Evolutionary conservation across 495 filamentous ascomycete genomes (phyloP), one percentile per base, ranked within the genome.

Genomic region (Aspergillus egyptiacus): DNA sequence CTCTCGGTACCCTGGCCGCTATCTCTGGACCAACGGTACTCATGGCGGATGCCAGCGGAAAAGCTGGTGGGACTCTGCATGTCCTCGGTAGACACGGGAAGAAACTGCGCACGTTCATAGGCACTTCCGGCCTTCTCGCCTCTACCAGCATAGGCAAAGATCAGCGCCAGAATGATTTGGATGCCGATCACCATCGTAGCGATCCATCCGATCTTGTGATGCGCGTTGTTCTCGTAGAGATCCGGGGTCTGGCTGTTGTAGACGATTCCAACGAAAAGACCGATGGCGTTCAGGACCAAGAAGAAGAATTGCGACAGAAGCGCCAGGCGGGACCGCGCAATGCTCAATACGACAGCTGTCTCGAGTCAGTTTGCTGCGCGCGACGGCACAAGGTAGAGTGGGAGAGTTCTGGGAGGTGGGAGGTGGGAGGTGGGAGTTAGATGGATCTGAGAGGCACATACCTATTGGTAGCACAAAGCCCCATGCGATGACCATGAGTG

Each of bases 191-290:
- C 72, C 72, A 79, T 86, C 9, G 86, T 91, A 24, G 85, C 74
- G 31, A 87, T 71, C 93, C 93, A 97, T 25, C 93, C 93, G 39
- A 93, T 75, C 65, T 85, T 90, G 67, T 89, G 83, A 62, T 97
- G 94, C 5, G 85, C 79, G 60, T 96, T 95, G 60, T 87, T 85
- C 41, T 82, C 78, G 61, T 96, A 97, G 1, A 98, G 69, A 62
- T 96, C 88, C 2, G 90, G 90, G 0, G 89, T 96, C 38, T 78
- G 81, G 54, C 74, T 74, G 62, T 91, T 87, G 70, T 96, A 95
- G 15, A 93, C 71, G 45, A 83, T 77, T 2, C 81, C 85, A 31
- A 90, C 58, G 19, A 94, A 60, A 44, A 94, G 55, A 30, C 85
- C 89, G 13, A 85, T 56, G 3, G 72, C 82, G 64, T 95, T 91